Evolutionary conservation across 352 stramenopile genomes (phyloP), one percentile per base, ranked within the genome.

Genomic region (Ochromonadaceae sp.): DNA sequence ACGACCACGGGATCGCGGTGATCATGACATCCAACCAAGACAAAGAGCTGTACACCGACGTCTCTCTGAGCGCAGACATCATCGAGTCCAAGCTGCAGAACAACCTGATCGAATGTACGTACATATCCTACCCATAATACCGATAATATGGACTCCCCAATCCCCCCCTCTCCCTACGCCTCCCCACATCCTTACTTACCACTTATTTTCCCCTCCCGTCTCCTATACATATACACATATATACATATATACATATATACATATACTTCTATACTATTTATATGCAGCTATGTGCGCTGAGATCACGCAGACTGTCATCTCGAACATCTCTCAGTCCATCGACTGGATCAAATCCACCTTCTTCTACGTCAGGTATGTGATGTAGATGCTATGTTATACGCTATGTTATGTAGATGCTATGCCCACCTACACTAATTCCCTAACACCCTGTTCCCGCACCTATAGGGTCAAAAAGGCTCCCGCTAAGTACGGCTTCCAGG

Each of bases 1-100:
- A 95, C 67, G 74, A 78, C 26, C 83, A 85, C 58, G 85, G 87
- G 15, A 73, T 92, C 39, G 88, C 59, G 30, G 61, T 76, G 32
- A 59, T 66, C 32, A 68, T 68, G 60, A 73, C 58, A 39, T 61
- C 44, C 42, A 61, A 67, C 5, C 14, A 65, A 39, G n/a, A 65
- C n/a, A n/a, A 40, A 22, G 14, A 12, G 22, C 43, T 26, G 9
- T 65, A 53, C 43, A 4, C 4, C 2, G 20, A 9, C n/a, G 10
- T 65, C 15, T 12, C 38, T 22, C 9, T 26, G 17, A 10, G n/a
- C 22, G 25, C 2, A 12, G 39, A 65, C 28, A 22, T 53, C 32
- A 28, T 65, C 12, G 39, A 49, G n/a, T 65, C 56, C 2, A 49
- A 4, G 22, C 30, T 65, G 7, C 3, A 1, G 22, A 20, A 1